A percentile compares a stretch with the other conserved stretches of the same genome.
These are phyloP conservation scores for Taphrina pruni DNA, from an alignment of 1,139 yeast genomes.

Conservation along the genomic window DNA sequence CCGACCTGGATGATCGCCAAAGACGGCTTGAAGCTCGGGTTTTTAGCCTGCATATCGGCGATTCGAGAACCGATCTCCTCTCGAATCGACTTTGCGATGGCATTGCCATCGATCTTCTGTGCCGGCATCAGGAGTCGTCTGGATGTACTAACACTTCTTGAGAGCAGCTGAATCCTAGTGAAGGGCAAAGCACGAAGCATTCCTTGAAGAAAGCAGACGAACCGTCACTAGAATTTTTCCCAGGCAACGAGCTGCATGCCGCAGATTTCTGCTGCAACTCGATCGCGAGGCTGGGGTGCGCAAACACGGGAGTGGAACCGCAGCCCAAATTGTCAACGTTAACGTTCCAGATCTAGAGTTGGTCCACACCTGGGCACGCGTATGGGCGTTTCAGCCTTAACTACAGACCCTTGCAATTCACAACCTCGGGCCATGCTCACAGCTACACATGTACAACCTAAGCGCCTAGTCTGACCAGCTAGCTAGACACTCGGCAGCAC, in stretches of 20 bases:
- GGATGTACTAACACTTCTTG: not conserved
- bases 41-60: constrained; percentile 40
- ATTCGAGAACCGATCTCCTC: constrained; percentile 45
- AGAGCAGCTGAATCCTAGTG: constrained; percentile 4
- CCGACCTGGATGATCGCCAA: constrained; percentile 91
- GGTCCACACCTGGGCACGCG: not conserved
- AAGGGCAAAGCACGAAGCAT: constrained; percentile 10
- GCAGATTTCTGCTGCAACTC: constrained; percentile 6
- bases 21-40: constrained; percentile 65
- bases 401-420: too few relatives aligned
- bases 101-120: constrained; percentile 41
- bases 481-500: too few relatives aligned
- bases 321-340: not conserved
- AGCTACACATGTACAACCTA: too few relatives aligned
- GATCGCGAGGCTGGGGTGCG: constrained; percentile 5
- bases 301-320: not conserved
- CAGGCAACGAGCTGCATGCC: not conserved
- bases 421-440: too few relatives aligned
- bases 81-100: constrained; percentile 44
- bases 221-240: constrained; percentile 1
- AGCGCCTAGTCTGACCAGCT: too few relatives aligned
- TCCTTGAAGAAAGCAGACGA: not conserved
- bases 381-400: not conserved
- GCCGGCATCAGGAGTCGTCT: constrained; percentile 36
- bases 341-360: not conserved